A percentile compares a stretch with the other conserved stretches of the same genome.
Conservation (phyloP, 352 stramenopile genomes). For the Globisporangium radiosum region DNA sequence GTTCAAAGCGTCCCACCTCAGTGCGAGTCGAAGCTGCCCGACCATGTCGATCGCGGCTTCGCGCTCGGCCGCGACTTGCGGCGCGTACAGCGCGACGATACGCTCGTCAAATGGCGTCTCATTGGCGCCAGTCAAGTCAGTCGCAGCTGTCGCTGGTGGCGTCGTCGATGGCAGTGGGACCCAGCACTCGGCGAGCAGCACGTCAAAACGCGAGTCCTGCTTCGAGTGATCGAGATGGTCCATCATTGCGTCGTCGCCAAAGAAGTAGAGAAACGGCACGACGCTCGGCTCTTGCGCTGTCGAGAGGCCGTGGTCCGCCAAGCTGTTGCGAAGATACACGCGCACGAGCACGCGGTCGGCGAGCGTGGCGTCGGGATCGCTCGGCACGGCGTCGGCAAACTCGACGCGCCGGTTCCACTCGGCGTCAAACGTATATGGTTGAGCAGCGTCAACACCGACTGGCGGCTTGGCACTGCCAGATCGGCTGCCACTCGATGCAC, state of each 20-base stretch:
- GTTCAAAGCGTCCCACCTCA: constrained; percentile 79
- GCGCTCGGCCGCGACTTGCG: constrained; percentile 13
- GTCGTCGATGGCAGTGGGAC: constrained; percentile 50
- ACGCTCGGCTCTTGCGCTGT: constrained; percentile 78
- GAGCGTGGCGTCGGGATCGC: background rate
- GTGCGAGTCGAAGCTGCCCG: constrained; percentile 58
- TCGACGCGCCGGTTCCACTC: constrained; percentile 83
- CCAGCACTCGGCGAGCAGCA: constrained; percentile 74
- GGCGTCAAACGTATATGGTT: constrained; percentile 38
- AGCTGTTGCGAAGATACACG: constrained; percentile 69
- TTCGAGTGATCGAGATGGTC: constrained; percentile 84
- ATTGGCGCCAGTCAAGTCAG: constrained; percentile 19
- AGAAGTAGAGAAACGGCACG: constrained; percentile 85
- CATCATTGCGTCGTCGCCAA: constrained; percentile 82
- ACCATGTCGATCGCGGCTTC: constrained; percentile 45
- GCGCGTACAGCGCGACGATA: constrained; percentile 66
- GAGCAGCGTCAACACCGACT: background rate
- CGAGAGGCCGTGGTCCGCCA: constrained; percentile 69
- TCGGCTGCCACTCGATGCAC: background rate
- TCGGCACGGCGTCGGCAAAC: constrained; percentile 50
- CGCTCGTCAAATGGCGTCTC: constrained; percentile 47
- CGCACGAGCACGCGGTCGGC: constrained; percentile 51
- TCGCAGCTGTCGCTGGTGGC: constrained; percentile 6
- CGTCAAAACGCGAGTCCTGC: constrained; percentile 74
- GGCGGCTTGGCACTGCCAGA: background rate